phyloP scores from a whole-genome alignment of 2,329 filamentous ascomycete genomes.

The Fusarium newnesense region DNA sequence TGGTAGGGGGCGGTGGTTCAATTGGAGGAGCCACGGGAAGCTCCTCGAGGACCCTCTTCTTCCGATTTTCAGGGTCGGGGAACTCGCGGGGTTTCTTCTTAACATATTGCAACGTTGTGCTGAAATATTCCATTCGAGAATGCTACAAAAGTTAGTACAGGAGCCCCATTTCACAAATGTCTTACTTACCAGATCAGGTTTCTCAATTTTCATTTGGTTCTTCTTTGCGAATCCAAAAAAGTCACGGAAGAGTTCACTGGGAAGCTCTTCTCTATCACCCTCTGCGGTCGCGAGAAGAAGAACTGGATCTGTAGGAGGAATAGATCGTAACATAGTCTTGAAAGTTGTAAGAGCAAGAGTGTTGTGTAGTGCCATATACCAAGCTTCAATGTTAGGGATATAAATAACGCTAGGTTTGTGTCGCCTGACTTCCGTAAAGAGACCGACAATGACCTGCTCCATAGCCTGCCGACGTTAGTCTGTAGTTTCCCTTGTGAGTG shows the following conservation, averaged over 20 bases:
- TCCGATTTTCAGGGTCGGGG: conserved; percentile 85
- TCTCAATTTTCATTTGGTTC: conserved; percentile 76
- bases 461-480: conserved; percentile 62
- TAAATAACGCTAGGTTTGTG: conserved; percentile 97
- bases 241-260: conserved; percentile 73
- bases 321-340: conserved; percentile 79
- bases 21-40: conserved; percentile 80
- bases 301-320: conserved; percentile 91
- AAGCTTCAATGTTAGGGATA: conserved; percentile 88
- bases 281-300: conserved; percentile 89
- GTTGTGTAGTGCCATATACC: conserved; percentile 74
- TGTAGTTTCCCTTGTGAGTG: background rate
- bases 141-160: conserved; percentile 48
- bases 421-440: conserved; percentile 91
- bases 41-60: conserved; percentile 83
- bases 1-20: conserved; percentile 73
- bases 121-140: conserved; percentile 83
- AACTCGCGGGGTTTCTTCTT: conserved; percentile 85
- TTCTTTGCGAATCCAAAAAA: conserved; percentile 87
- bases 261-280: conserved; percentile 69
- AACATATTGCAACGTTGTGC: conserved; percentile 77
- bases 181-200: conserved; percentile 70
- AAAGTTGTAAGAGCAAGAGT: conserved; percentile 84
- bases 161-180: background rate
- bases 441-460: conserved; percentile 88